A percentile compares a stretch with the other conserved stretches of the same genome.
Conservation (phyloP, 345 rosid genomes). For the Angophora floribunda region DNA sequence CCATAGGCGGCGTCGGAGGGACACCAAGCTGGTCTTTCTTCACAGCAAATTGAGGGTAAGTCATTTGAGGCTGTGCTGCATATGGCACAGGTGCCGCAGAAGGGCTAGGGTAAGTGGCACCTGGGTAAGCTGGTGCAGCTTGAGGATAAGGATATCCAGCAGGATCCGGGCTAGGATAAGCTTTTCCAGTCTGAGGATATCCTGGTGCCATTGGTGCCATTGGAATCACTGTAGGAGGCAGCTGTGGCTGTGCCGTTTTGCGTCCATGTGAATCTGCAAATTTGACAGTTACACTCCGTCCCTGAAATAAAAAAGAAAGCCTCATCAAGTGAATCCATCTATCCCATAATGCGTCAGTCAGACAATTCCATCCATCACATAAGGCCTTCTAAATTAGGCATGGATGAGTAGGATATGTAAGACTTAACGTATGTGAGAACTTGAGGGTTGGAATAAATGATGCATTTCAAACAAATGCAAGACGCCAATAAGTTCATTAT, state of each 20-base stretch:
- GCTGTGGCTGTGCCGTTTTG: conserved; percentile 25
- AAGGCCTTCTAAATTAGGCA: background rate
- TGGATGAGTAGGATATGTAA: background rate
- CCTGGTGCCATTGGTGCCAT: conserved; percentile 25
- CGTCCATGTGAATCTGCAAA: conserved; percentile 46
- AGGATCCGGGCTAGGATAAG: conserved; percentile 12
- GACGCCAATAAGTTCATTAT: background rate
- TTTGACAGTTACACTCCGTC: conserved; percentile 37
- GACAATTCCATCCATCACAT: background rate
- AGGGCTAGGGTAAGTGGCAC: conserved; percentile 30
- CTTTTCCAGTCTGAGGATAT: conserved; percentile 39
- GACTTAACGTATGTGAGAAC: background rate
- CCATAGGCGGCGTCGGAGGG: conserved; percentile 15
- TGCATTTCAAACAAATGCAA: background rate
- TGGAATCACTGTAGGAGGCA: conserved; percentile 21
- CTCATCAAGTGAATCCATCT: background rate
- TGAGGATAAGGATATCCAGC: conserved; percentile 38
- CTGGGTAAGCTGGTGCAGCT: conserved; percentile 19
- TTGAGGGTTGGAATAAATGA: background rate
- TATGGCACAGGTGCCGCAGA: conserved; percentile 22
- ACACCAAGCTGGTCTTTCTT: conserved; percentile 31
- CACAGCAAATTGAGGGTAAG: conserved; percentile 12
- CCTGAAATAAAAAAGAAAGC: conserved; percentile 21
- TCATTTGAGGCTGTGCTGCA: conserved; percentile 19
- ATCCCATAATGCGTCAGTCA: background rate